These are phyloP conservation scores for Trichoderma sp. DNA, from an alignment of 2,329 filamentous ascomycete genomes.

Conservation along the genomic window DNA sequence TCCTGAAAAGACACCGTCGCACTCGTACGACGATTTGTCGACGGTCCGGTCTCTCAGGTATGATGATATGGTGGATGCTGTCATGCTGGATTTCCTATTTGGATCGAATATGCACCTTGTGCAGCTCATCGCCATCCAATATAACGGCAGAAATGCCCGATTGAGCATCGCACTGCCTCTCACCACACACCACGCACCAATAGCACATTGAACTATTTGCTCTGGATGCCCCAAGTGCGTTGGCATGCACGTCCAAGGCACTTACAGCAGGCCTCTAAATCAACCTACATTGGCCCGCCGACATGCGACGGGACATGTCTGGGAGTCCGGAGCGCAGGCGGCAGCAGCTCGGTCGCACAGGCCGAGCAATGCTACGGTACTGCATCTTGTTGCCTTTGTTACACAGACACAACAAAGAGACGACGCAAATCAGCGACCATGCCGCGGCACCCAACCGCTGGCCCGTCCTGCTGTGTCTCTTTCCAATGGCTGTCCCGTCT, in stretches of 20 bases:
- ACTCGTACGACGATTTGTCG: slow-evolving; percentile 15
- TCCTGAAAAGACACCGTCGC: slow-evolving; percentile 8
- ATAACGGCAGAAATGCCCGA: slow-evolving; percentile 12
- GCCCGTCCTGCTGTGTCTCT: slow-evolving; percentile 5
- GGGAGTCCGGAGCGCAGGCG: not conserved
- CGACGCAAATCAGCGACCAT: slow-evolving; percentile 20
- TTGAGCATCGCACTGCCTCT: slow-evolving; percentile 2
- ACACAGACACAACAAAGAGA: not conserved
- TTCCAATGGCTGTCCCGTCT: slow-evolving; percentile 1
- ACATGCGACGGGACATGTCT: slow-evolving; percentile 1
- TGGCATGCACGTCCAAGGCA: not conserved
- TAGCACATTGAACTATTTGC: slow-evolving; percentile 4
- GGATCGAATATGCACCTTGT: slow-evolving; percentile 23
- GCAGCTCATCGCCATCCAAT: slow-evolving; percentile 23
- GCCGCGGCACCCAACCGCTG: slow-evolving; percentile 11
- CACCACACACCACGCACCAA: slow-evolving; percentile 3
- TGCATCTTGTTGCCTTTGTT: not conserved
- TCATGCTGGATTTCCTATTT: slow-evolving; percentile 23
- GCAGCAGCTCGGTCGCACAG: not conserved
- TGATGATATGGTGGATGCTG: slow-evolving; percentile 11
- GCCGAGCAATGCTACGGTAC: not conserved
- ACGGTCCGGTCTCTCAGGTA: slow-evolving; percentile 11
- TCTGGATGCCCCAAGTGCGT: not conserved
- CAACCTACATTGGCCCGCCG: not conserved
- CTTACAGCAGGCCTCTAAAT: not conserved